Percentiles rank a stretch among this genome's conserved stretches.
Evolutionary conservation across 129 eudicot genomes (phyloP).

Genomic region (Arctium lappa): DNA sequence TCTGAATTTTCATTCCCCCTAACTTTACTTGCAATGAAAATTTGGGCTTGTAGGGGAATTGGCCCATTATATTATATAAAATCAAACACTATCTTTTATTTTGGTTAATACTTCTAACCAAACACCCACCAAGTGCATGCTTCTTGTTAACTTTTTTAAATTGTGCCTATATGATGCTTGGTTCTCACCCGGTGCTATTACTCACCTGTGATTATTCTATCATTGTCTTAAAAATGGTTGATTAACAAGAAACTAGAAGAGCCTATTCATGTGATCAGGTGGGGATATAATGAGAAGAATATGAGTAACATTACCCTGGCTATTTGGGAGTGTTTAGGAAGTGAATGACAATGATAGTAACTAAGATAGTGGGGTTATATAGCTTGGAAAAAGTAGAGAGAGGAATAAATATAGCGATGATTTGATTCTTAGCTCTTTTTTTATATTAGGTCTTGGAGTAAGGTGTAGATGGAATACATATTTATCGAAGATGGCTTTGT

Average conservation of each 20-base stretch:
- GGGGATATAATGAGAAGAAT: not conserved
- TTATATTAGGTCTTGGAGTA: not conserved
- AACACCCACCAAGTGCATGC: not conserved
- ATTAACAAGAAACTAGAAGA: not conserved
- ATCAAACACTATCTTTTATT: not conserved
- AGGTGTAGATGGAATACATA: slow-evolving; percentile 7
- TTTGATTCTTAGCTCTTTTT: not conserved
- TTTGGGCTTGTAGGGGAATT: not conserved
- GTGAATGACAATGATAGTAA: not conserved
- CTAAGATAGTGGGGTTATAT: not conserved
- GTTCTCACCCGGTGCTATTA: not conserved
- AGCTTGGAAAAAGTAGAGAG: not conserved
- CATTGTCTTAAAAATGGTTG: not conserved
- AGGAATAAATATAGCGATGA: not conserved
- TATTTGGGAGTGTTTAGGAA: not conserved
- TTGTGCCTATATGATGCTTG: not conserved
- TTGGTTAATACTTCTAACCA: not conserved
- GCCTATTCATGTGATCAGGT: not conserved
- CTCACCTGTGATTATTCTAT: not conserved
- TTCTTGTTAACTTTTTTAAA: not conserved
- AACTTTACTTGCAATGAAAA: not conserved
- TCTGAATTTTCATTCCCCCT: not conserved
- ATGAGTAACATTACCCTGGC: not conserved
- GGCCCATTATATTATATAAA: not conserved
- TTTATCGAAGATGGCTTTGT: not conserved